Conservation (phyloP, 1,284 basidiomycete species). For the Anthracocystis walkeri region DNA sequence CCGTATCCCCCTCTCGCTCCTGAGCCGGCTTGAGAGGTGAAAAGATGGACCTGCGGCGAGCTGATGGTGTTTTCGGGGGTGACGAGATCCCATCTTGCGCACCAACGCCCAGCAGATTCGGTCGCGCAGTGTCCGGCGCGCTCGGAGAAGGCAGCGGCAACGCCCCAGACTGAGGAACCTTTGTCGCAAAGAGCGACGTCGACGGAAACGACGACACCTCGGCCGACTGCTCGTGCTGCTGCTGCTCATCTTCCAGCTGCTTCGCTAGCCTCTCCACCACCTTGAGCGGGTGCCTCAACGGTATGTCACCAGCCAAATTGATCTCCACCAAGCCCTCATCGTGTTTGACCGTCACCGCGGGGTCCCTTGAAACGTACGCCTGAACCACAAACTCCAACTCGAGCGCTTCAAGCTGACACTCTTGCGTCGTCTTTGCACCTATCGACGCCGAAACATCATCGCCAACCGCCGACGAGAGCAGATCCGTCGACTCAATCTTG, state of each 20-base stretch:
- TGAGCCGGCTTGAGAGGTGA: conserved; percentile 45
- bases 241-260: conserved; percentile 21
- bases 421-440: conserved; percentile 28
- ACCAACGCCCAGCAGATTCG: not conserved
- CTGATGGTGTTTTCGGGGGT: conserved; percentile 17
- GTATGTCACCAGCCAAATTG: conserved; percentile 44
- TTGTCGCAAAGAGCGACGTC: conserved; percentile 24
- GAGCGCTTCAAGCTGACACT: conserved; percentile 42
- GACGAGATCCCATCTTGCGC: conserved; percentile 7
- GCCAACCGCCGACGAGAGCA: conserved; percentile 29
- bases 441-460: conserved; percentile 16
- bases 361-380: conserved; percentile 39
- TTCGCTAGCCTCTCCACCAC: conserved; percentile 40
- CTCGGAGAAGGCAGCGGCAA: conserved; percentile 39
- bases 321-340: conserved; percentile 44
- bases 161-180: conserved; percentile 29
- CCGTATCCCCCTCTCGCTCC: conserved; percentile 43
- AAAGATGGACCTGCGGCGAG: conserved; percentile 39
- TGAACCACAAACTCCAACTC: conserved; percentile 50
- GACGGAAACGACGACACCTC: not conserved
- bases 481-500: conserved; percentile 31
- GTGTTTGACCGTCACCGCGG: conserved; percentile 41
- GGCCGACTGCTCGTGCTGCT: not conserved
- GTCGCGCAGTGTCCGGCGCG: conserved; percentile 21
- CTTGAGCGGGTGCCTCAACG: conserved; percentile 42